Evolutionary conservation across 352 stramenopile genomes (phyloP).

Genomic region (Phytophthora constricta): DNA sequence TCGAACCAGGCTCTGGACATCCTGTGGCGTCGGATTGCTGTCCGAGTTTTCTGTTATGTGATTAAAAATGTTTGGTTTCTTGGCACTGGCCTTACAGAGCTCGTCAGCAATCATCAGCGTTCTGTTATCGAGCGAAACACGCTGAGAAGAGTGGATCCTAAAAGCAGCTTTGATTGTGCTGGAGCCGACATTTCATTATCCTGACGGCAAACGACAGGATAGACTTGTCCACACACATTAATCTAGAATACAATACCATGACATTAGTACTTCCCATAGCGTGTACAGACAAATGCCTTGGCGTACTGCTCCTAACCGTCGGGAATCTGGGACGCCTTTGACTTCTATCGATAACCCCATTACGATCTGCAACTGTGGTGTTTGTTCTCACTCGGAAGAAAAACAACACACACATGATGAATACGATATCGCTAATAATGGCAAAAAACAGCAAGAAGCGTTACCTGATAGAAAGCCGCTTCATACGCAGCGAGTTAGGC

Average conservation of each 20-base stretch:
- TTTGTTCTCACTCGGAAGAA: conserved; percentile 2
- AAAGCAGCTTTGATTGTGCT: conserved; percentile 3
- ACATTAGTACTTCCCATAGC: conserved; percentile 3
- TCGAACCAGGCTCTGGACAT: conserved; percentile 1
- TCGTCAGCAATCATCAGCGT: conserved; percentile 1
- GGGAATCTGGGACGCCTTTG: neutral
- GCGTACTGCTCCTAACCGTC: neutral
- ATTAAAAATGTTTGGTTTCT: conserved; percentile 1
- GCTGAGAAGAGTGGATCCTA: neutral
- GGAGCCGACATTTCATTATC: conserved; percentile 1
- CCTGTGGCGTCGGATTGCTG: neutral
- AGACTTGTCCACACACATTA: neutral
- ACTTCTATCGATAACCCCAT: conserved; percentile 2
- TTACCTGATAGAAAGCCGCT: no score
- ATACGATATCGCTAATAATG: no score
- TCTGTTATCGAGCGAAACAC: neutral
- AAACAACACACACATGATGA: no score
- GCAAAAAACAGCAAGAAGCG: no score
- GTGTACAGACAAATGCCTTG: conserved; percentile 4
- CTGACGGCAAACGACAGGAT: conserved; percentile 2
- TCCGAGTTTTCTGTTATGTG: conserved; percentile 1
- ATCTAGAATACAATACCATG: conserved; percentile 8
- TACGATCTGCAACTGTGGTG: conserved; percentile 1
- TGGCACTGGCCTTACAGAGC: conserved; percentile 2
- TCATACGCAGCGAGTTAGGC: no score